phyloP scores from a whole-genome alignment of 2,329 filamentous ascomycete genomes.

The Nemania sp. region DNA sequence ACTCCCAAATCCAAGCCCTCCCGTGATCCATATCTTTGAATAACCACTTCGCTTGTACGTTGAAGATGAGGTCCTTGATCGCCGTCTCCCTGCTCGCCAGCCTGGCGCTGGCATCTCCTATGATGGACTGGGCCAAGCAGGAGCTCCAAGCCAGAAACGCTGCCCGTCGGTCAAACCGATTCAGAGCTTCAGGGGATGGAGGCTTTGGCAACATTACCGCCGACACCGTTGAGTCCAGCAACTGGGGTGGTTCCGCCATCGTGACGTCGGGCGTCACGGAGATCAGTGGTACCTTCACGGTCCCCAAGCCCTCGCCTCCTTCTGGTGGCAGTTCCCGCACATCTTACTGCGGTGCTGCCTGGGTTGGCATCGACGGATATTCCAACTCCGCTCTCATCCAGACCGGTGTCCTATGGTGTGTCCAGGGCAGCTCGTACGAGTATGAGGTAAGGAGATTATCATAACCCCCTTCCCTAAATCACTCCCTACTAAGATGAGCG shows the following conservation, averaged over 20 bases:
- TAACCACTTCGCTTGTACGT: neutral
- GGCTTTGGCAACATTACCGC: constrained; percentile 15
- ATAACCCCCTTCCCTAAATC: neutral
- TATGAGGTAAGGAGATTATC: constrained; percentile 17
- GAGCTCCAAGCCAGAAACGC: constrained; percentile 20
- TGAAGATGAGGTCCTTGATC: constrained; percentile 22
- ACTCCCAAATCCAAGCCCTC: neutral
- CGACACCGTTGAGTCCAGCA: constrained; percentile 14
- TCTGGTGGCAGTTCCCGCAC: constrained; percentile 9
- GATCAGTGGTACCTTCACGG: constrained; percentile 18
- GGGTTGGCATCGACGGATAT: constrained; percentile 25
- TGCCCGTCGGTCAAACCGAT: constrained; percentile 12
- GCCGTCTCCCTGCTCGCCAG: constrained; percentile 11
- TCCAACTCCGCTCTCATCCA: constrained; percentile 21
- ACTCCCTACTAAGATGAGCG: neutral
- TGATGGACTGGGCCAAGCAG: constrained; percentile 23
- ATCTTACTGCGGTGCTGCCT: constrained; percentile 24
- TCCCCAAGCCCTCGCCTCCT: constrained; percentile 14
- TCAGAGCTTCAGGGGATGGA: constrained; percentile 8
- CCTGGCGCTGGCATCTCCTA: constrained; percentile 20
- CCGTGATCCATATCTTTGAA: neutral
- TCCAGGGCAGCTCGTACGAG: constrained; percentile 15
- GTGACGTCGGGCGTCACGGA: constrained; percentile 24
- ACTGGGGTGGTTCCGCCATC: constrained; percentile 22
- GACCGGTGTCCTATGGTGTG: constrained; percentile 27